Evolutionary conservation across 352 stramenopile species (phyloP), one percentile per base, ranked within the genome.

Genomic region (Globisporangium alternatum): DNA sequence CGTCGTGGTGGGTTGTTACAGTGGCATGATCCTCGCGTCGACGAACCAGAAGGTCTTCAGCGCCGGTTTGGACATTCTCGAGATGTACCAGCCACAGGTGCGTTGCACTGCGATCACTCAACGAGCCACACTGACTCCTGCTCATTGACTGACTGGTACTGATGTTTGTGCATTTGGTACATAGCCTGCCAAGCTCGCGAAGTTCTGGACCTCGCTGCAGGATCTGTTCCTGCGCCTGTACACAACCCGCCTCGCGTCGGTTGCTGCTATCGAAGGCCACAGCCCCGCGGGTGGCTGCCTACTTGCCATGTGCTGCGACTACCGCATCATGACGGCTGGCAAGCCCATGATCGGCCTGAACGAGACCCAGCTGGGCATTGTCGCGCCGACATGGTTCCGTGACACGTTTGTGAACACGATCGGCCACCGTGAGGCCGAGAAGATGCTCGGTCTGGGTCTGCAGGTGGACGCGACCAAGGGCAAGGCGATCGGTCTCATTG

Each of bases 241-340:
- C 75, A 97, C 90, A 45, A 90, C 85, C 30, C 83, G 85, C 12
- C 72, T 98, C 13, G 89, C 90, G 22, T 85, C 81, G 10, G 79
- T 98, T 44, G 90, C 92, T 39, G 88, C 88, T 21, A 96, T 98
- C 68, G 83, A 97, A 66, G 95, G 93, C 12, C 89, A 97, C 76
- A 96, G 90, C 64, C 93, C 93, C 9, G 96, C 96, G 3, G 96
- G 89, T 41, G 96, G 96, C 56, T 98, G 96, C 64, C 76, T 98
- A 68, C 75, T 98, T 41, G 89, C 93, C 22, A 93, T 98, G 81
- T 90, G 85, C 69, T 98, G 92, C 71, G 94, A 98, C 80, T 98
- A 97, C 73, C 87, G 96, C 22, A 76, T 98, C 60, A 98, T 98
- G 90, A 83, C 88, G n/a, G 76, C 67, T 10, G 86, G 83, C 13